These are phyloP conservation scores for Nymphaea thermarum DNA, from an alignment of 164 flowering plant genomes.

Conservation along the genomic window DNA sequence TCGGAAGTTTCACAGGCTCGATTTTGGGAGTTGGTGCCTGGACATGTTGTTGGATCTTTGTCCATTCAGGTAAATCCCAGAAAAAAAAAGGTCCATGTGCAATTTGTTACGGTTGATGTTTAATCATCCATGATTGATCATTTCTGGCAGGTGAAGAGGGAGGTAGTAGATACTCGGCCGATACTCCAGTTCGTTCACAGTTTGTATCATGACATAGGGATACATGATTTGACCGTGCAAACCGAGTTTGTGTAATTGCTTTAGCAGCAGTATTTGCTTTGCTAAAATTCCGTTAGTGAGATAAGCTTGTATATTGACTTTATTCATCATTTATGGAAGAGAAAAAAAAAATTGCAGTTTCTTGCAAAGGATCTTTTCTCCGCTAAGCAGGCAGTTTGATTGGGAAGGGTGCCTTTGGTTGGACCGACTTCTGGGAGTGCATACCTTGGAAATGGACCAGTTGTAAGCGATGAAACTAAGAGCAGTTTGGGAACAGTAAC, in stretches of 20 bases:
- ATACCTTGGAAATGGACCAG: too few relatives aligned
- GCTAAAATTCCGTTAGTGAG: background rate
- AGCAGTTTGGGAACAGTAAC: too few relatives aligned
- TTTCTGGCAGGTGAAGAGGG: conserved; percentile 54
- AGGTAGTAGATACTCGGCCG: conserved; percentile 37
- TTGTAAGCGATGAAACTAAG: too few relatives aligned
- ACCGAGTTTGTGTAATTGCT: conserved; percentile 22
- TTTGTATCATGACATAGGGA: conserved; percentile 83
- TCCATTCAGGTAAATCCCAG: conserved; percentile 44
- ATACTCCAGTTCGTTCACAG: conserved; percentile 61
- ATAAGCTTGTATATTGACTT: too few relatives aligned
- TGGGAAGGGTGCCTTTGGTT: too few relatives aligned
- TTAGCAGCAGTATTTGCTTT: background rate
- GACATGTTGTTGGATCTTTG: conserved; percentile 73
- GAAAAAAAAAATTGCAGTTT: too few relatives aligned
- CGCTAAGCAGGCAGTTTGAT: too few relatives aligned
- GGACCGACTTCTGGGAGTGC: too few relatives aligned
- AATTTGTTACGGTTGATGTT: background rate
- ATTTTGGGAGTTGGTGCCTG: conserved; percentile 96
- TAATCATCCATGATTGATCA: background rate
- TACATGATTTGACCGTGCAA: conserved; percentile 78
- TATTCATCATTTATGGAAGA: too few relatives aligned
- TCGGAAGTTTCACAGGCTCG: conserved; percentile 67
- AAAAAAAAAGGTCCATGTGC: background rate
- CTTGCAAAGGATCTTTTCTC: background rate